Base-by-base conservation (phyloP, 1,284 basidiomycete species). In the Rhizoctonia solani region DNA sequence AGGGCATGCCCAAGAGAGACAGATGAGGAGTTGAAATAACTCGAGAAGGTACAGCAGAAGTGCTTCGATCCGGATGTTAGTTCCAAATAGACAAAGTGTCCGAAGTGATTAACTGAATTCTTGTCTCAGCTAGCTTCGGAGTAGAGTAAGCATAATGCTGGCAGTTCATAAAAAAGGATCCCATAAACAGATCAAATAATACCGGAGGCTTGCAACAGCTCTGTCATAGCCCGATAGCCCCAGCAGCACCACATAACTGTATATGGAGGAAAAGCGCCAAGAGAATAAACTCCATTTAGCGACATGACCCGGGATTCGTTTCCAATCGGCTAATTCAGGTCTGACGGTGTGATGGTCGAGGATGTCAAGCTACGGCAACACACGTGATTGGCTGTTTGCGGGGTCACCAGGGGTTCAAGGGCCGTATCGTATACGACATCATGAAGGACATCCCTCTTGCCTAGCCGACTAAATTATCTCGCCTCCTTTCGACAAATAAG, bases 41-140 rank as follows among this genome's bases (percentile, higher is more conserved):
- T 27, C 27, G 21, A 42, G 47, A 63, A 63, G 9, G 37, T 34
- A 23, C 39, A 13, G 13, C 8, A 21, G 58, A 53, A 59, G 56
- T 29, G 27, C 56, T 13, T 46, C 47, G 50, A 30, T 53, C 29
- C 27, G 42, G 30, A n/a, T 21, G 42, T 32, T 19, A 19, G 47
- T 42, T 42, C 59, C 39, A 42, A 65, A 52, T 25, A 39, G 59
- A 42, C 25, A 53, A 42, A 34, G 49, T 19, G 30, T 47, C 56
- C 56, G 56, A 34, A 30, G 30, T 29, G 19, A 46, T 46, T 46
- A 46, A 19, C 44, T 9, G n/a, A 46, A 46, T 9, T 21, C 19
- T 19, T 9, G n/a, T 5, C 21, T 11, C 6, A 46, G 44, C 6
- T 11, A 11, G 11, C 8, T 46, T 6, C 8, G 6, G 21, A 9